phyloP scores from a whole-genome alignment of 352 stramenopile species.

The Discostella stelligera region DNA sequence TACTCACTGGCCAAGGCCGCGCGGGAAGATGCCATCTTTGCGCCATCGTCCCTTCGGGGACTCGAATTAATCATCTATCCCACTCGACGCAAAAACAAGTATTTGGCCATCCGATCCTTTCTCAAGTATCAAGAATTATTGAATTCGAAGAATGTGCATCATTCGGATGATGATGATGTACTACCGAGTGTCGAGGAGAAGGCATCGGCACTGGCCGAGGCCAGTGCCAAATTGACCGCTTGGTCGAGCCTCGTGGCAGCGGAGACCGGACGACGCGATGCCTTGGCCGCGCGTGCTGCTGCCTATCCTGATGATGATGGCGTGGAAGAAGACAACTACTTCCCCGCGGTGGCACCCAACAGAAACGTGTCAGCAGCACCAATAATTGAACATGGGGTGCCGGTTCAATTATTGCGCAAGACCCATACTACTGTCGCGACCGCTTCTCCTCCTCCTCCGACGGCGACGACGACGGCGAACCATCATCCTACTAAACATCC shows the following conservation, averaged over 20 bases:
- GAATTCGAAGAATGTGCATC: neutral
- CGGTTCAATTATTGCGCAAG: too few species aligned
- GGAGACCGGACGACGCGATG: neutral
- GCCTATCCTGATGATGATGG: neutral
- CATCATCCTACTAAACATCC: neutral
- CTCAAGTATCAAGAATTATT: neutral
- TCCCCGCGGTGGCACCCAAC: neutral
- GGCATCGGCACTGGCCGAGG: neutral
- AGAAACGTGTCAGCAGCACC: neutral
- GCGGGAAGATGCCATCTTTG: neutral
- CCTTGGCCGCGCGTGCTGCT: neutral
- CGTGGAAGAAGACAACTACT: too few species aligned
- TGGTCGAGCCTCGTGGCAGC: constrained; percentile 4
- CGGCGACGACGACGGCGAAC: neutral
- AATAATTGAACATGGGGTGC: too few species aligned
- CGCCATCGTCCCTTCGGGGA: neutral
- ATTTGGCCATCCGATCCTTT: neutral
- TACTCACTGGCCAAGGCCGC: too few species aligned
- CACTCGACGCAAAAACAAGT: too few species aligned
- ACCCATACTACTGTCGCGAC: too few species aligned
- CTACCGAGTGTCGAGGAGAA: neutral
- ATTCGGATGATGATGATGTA: neutral
- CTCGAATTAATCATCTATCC: neutral
- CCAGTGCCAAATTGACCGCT: neutral
- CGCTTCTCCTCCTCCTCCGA: neutral